These are phyloP conservation scores for Eucalyptus shirleyi DNA, from an alignment of 345 rosid species.

Conservation along the genomic window DNA sequence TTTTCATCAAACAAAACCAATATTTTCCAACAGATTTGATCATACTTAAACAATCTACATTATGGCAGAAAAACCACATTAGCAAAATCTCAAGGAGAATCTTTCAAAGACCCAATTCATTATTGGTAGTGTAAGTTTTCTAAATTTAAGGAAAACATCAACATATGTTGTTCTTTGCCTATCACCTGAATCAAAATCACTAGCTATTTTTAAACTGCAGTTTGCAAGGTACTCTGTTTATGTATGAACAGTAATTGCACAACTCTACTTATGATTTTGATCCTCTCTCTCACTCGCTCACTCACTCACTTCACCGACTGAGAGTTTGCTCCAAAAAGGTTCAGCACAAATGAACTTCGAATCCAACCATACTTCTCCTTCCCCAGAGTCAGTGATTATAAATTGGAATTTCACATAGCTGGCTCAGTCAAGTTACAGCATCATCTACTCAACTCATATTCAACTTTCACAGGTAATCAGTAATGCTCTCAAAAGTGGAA, in stretches of 20 bases:
- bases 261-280: neutral
- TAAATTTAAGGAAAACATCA: neutral
- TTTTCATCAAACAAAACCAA: neutral
- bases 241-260: neutral
- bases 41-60: neutral
- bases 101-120: neutral
- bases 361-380: neutral
- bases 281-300: neutral
- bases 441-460: neutral
- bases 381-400: neutral
- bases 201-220: neutral
- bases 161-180: neutral
- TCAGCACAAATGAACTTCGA: neutral
- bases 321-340: neutral
- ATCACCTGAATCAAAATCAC: neutral
- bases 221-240: neutral
- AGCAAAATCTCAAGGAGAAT: neutral
- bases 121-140: neutral
- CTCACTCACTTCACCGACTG: neutral
- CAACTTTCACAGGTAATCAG: neutral
- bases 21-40: neutral
- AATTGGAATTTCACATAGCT: neutral
- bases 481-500: neutral
- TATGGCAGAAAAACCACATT: neutral
- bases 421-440: neutral